Evolutionary conservation across 306 rosid genomes (phyloP).

Genomic region (Dalbergia oliveri): DNA sequence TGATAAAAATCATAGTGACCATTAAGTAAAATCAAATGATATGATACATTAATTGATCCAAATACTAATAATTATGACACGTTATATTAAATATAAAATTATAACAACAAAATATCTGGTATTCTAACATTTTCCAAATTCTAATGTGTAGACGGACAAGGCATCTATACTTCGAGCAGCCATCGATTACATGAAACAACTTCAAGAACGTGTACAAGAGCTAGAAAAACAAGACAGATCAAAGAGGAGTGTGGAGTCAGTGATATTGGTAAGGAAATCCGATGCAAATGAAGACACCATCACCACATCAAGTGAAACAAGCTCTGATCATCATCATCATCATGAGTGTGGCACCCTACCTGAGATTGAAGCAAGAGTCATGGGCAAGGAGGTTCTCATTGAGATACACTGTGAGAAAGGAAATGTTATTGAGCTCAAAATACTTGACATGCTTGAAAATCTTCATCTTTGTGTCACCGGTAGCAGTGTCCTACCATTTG

Average conservation of each 20-base stretch:
- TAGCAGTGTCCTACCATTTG: slow-evolving; percentile 52
- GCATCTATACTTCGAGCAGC: slow-evolving; percentile 54
- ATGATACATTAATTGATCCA: no score
- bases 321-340: background rate
- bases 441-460: slow-evolving; percentile 47
- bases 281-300: slow-evolving; percentile 32
- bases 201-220: slow-evolving; percentile 38
- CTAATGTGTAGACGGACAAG: slow-evolving; percentile 41
- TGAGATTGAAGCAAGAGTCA: slow-evolving; percentile 48
- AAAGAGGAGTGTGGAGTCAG: background rate
- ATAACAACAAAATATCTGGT: no score
- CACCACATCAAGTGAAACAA: slow-evolving; percentile 18
- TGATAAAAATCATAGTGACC: no score
- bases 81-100: no score
- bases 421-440: slow-evolving; percentile 44
- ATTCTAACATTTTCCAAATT: background rate
- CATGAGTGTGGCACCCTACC: slow-evolving; percentile 25
- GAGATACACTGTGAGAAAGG: slow-evolving; percentile 53
- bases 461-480: slow-evolving; percentile 48
- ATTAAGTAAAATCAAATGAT: no score
- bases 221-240: slow-evolving; percentile 40
- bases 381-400: slow-evolving; percentile 49
- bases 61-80: no score
- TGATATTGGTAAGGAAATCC: slow-evolving; percentile 29
- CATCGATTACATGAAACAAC: slow-evolving; percentile 50